Evolutionary conservation across 1,284 basidiomycete genomes (phyloP).

Genomic region (Malassezia caprae): DNA sequence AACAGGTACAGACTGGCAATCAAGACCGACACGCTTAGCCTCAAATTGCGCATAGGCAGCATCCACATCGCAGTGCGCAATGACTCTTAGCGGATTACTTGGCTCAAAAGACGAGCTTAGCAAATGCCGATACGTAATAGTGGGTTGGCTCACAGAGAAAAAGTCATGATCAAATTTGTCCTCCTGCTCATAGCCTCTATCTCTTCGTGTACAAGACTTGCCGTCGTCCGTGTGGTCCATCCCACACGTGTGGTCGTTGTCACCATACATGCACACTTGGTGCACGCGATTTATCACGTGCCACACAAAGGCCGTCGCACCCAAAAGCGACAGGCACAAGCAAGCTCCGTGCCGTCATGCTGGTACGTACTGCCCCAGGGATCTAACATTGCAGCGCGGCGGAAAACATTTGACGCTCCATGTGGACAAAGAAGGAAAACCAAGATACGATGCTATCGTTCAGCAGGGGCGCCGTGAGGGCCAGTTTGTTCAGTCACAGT

Average conservation of each 20-base stretch:
- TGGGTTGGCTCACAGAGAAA: too few relatives aligned
- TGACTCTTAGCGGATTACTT: constrained; percentile 51
- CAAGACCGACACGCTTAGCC: constrained; percentile 66
- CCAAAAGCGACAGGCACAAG: background rate
- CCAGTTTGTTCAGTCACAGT: constrained; percentile 80
- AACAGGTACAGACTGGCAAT: constrained; percentile 61
- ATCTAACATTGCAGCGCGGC: background rate
- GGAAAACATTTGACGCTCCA: constrained; percentile 69
- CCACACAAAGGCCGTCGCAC: background rate
- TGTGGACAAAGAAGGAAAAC: constrained; percentile 89
- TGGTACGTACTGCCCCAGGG: background rate
- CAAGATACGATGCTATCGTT: constrained; percentile 92
- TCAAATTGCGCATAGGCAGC: constrained; percentile 60
- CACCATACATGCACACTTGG: background rate
- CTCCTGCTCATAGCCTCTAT: background rate
- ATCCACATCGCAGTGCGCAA: constrained; percentile 70
- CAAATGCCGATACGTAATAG: constrained; percentile 9
- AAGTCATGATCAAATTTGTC: background rate
- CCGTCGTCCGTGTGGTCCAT: background rate
- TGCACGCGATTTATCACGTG: background rate
- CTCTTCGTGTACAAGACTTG: background rate
- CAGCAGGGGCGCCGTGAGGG: constrained; percentile 81
- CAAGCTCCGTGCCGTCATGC: background rate
- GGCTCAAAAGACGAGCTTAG: constrained; percentile 14
- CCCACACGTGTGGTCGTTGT: background rate